Percentiles rank a stretch among this genome's conserved stretches.
Conservation (phyloP, 495 filamentous ascomycete species). For the Penicillium nucicola region DNA sequence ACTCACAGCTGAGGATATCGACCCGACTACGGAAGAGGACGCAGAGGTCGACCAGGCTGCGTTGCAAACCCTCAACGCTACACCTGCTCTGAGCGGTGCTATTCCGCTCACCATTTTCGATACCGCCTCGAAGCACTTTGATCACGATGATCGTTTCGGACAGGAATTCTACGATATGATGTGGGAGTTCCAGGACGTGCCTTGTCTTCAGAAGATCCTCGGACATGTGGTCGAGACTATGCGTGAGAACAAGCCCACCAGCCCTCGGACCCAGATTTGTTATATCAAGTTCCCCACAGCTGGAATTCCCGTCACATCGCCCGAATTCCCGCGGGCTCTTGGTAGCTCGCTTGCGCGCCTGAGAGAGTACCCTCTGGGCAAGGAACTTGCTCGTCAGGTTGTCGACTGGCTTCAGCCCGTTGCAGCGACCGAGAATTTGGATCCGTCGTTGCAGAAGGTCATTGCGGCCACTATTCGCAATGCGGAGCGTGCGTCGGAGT, state of each 20-base stretch:
- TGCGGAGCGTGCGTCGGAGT: conserved; percentile 30
- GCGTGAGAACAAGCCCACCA: conserved; percentile 52
- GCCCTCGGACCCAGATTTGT: conserved; percentile 62
- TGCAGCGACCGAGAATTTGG: conserved; percentile 54
- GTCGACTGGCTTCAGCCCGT: conserved; percentile 57
- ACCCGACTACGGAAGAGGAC: conserved; percentile 52
- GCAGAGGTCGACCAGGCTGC: conserved; percentile 49
- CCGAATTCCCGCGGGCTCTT: conserved; percentile 71
- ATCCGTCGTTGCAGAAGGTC: conserved; percentile 64
- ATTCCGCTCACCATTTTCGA: conserved; percentile 94
- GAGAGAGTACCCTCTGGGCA: conserved; percentile 33
- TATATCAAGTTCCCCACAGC: conserved; percentile 67
- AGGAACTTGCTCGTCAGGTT: conserved; percentile 51
- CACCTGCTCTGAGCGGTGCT: conserved; percentile 81
- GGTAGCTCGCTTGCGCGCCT: conserved; percentile 61
- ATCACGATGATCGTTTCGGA: conserved; percentile 56
- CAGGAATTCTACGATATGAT: conserved; percentile 80
- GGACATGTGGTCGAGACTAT: conserved; percentile 70
- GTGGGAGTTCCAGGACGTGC: conserved; percentile 59
- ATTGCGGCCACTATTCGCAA: conserved; percentile 53
- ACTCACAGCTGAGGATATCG: conserved; percentile 64
- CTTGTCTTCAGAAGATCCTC: conserved; percentile 65
- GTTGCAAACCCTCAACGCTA: conserved; percentile 63
- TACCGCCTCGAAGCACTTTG: conserved; percentile 74
- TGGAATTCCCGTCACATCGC: conserved; percentile 58